Evolutionary conservation across 78 protist species (phyloP), one percentile per base, ranked within the genome.

Genomic region (Dictyostelium discoideum): DNA sequence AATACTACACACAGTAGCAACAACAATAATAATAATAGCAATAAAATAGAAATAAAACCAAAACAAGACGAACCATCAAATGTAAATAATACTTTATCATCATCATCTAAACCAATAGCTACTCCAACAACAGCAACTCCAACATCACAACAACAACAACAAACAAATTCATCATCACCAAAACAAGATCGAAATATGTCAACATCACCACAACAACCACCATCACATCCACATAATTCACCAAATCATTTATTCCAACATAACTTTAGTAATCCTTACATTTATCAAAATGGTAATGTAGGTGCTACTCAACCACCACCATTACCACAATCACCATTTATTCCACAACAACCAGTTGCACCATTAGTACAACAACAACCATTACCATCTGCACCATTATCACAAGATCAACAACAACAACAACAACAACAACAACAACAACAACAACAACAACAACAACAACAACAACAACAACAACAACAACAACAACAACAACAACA

Each of bases 321-420:
- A 37, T 76, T 13, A 39, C 73, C 16, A n/a, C 22, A 40, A 57
- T 13, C 46, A 46, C 40, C 65, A 85, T 24, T 2, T 9, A 81
- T 50, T 50, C 72, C 24, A 20, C 86, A 50, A 39, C 65, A 81
- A 16, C 65, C 72, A 39, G 5, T 50, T 50, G n/a, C 72, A 32
- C 86, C 65, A 13, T n/a, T 48, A 26, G 50, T 74, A 50, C 54
- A 32, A 60, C 44, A 63, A 18, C 86, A 82, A 54, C 86, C 86
- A 82, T 24, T 16, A 40, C 84, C 84, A 79, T 8, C 50, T n/a
- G 84, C 63, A 42, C 84, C 84, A 79, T 50, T 18, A 79, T 7
- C 37, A 13, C 54, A 79, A 44, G 29, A 20, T 32, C 57, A 76
- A 76, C 57, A 76, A 76, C 74, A 65, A n/a, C 24, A 40, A n/a